A percentile compares a stretch with the other conserved stretches of the same genome.
These are phyloP conservation scores for Aspergillus melleus DNA, from an alignment of 2,329 filamentous ascomycete species.

Conservation along the genomic window DNA sequence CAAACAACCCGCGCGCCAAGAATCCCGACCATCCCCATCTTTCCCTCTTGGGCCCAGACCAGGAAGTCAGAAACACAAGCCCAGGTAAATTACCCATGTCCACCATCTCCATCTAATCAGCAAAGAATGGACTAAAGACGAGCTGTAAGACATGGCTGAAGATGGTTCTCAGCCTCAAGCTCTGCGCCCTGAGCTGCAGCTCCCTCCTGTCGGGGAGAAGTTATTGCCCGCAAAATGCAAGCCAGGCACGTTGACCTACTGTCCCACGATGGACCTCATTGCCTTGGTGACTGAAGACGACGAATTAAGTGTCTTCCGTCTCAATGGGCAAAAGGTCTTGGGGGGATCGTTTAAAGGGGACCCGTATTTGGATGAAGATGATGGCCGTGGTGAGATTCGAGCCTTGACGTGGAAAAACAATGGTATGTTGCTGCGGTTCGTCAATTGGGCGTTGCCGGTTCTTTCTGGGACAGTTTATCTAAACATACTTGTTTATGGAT, in stretches of 20 bases:
- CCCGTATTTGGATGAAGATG: slow-evolving; percentile 44
- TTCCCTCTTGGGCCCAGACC: neutral
- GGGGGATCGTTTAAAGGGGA: slow-evolving; percentile 44
- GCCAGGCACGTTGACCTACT: slow-evolving; percentile 63
- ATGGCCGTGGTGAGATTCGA: slow-evolving; percentile 42
- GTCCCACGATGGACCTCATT: slow-evolving; percentile 81
- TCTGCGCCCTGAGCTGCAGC: slow-evolving; percentile 29
- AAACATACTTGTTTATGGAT: neutral
- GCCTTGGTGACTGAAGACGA: slow-evolving; percentile 68
- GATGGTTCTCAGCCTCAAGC: slow-evolving; percentile 13
- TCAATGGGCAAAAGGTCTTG: slow-evolving; percentile 72
- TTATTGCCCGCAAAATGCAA: slow-evolving; percentile 45
- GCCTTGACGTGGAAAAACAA: slow-evolving; percentile 66
- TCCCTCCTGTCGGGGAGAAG: slow-evolving; percentile 43
- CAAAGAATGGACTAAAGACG: slow-evolving; percentile 27
- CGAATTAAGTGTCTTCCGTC: slow-evolving; percentile 72
- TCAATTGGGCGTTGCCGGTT: neutral
- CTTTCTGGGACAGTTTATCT: neutral
- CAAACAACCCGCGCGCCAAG: slow-evolving; percentile 19
- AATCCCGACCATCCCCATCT: slow-evolving; percentile 7
- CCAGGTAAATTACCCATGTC: neutral
- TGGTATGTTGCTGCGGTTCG: slow-evolving; percentile 49
- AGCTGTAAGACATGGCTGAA: slow-evolving; percentile 21
- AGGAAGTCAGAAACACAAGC: neutral
- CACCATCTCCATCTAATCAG: neutral